A percentile compares a stretch with the other conserved stretches of the same genome.
Evolutionary conservation across 306 rosid species (phyloP).

Genomic region (Crotalaria pallida): DNA sequence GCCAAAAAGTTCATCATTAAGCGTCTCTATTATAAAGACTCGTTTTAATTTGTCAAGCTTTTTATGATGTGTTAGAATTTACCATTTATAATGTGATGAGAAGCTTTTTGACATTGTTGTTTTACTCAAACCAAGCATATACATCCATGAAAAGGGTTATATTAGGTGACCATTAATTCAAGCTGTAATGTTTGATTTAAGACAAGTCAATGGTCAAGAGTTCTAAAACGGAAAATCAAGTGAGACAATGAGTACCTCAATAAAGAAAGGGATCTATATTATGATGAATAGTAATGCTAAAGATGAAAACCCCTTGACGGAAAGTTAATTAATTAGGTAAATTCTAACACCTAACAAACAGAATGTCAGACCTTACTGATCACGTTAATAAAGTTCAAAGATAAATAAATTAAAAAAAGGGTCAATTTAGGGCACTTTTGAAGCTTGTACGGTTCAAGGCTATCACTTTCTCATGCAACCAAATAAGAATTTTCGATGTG

Average conservation of each 20-base stretch:
- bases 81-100: neutral
- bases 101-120: conserved; percentile 11
- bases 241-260: conserved; percentile 5
- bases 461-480: conserved; percentile 23
- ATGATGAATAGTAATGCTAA: too few relatives aligned
- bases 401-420: neutral
- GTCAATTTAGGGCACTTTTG: conserved; percentile 29
- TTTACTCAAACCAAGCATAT: neutral
- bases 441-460: conserved; percentile 13
- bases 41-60: conserved; percentile 1
- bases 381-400: conserved; percentile 7
- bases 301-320: conserved; percentile 20
- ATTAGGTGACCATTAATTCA: conserved; percentile 19
- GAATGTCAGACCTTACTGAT: conserved; percentile 14
- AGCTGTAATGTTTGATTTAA: conserved; percentile 6
- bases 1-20: conserved; percentile 1
- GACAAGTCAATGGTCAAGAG: conserved; percentile 24
- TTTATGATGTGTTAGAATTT: neutral
- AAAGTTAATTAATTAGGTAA: conserved; percentile 15
- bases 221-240: conserved; percentile 4
- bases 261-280: conserved; percentile 21
- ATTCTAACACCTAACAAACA: neutral
- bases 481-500: neutral
- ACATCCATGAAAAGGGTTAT: neutral
- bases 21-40: neutral